Conservation (phyloP, 306 rosid species). For the Mimosa pudica region DNA sequence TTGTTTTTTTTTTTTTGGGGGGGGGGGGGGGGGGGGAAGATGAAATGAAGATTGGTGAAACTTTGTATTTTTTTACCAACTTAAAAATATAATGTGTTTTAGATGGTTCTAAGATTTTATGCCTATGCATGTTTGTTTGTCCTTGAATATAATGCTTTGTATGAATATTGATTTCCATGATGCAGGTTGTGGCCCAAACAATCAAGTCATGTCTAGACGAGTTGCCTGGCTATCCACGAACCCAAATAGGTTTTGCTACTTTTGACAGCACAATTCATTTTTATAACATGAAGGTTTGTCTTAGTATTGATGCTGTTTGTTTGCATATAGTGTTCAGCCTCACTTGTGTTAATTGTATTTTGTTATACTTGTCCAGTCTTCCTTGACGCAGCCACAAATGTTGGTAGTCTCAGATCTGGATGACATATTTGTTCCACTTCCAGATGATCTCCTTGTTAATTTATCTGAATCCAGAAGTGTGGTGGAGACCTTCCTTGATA, state of each 20-base stretch:
- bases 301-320: conserved; percentile 29
- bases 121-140: conserved; percentile 11
- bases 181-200: conserved; percentile 91
- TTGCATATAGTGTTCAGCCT: conserved; percentile 1
- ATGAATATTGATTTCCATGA: conserved; percentile 19
- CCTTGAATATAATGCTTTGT: conserved; percentile 19
- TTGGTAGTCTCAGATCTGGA: conserved; percentile 98
- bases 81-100: conserved; percentile 14
- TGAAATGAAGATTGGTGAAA: background rate
- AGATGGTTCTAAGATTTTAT: conserved; percentile 19
- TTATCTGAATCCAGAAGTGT: conserved; percentile 96
- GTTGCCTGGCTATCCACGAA: conserved; percentile 93
- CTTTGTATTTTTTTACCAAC: conserved; percentile 23
- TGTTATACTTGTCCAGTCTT: conserved; percentile 64
- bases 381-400: conserved; percentile 98
- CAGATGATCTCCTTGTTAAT: conserved; percentile 98
- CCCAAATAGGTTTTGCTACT: conserved; percentile 98
- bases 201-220: conserved; percentile 92
- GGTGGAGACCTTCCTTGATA: conserved; percentile 90
- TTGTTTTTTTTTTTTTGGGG: no score
- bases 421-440: conserved; percentile 94
- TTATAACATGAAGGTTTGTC: conserved; percentile 88
- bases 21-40: background rate
- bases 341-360: conserved; percentile 36
- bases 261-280: conserved; percentile 97